Conservation (phyloP, 495 filamentous ascomycete species). For the Penicillium flavigenum region DNA sequence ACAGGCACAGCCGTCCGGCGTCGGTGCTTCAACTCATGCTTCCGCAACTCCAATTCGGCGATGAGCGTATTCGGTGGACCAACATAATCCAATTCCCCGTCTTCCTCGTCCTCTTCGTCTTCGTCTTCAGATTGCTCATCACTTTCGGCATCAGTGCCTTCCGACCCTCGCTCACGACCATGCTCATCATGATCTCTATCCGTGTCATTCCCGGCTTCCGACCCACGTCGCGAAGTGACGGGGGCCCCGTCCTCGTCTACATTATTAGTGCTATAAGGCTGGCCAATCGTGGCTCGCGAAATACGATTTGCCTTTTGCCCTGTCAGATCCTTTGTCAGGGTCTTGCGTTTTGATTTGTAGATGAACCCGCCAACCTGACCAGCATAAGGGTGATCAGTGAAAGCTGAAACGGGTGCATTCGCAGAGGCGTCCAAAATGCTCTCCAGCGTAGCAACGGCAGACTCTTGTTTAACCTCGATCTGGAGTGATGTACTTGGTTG, state of each 20-base stretch:
- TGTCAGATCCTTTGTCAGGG: constrained; percentile 22
- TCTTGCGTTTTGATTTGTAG: constrained; percentile 46
- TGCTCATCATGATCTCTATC: constrained; percentile 22
- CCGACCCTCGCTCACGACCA: constrained; percentile 18
- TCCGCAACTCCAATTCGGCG: constrained; percentile 87
- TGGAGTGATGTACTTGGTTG: constrained; percentile 58
- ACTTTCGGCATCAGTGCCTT: constrained; percentile 24
- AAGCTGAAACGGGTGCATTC: constrained; percentile 86
- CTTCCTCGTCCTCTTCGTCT: constrained; percentile 40
- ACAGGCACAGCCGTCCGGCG: constrained; percentile 64
- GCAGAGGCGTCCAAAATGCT: constrained; percentile 95
- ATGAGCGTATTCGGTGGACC: constrained; percentile 85
- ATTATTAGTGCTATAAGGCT: constrained; percentile 18
- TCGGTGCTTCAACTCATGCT: constrained; percentile 75
- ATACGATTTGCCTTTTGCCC: constrained; percentile 24
- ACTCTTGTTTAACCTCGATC: constrained; percentile 71
- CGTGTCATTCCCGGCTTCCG: constrained; percentile 21
- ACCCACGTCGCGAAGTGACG: constrained; percentile 2
- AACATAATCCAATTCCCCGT: constrained; percentile 50
- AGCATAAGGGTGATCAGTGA: constrained; percentile 87
- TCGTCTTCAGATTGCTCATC: constrained; percentile 28
- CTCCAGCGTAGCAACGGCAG: constrained; percentile 85
- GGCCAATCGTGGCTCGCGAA: constrained; percentile 26
- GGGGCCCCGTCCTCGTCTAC: constrained; percentile 14
- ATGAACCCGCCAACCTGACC: constrained; percentile 68